A percentile compares a stretch with the other conserved stretches of the same genome.
Evolutionary conservation across 2,329 filamentous ascomycete genomes (phyloP).

Genomic region (Teratosphaeria epicoccoides): DNA sequence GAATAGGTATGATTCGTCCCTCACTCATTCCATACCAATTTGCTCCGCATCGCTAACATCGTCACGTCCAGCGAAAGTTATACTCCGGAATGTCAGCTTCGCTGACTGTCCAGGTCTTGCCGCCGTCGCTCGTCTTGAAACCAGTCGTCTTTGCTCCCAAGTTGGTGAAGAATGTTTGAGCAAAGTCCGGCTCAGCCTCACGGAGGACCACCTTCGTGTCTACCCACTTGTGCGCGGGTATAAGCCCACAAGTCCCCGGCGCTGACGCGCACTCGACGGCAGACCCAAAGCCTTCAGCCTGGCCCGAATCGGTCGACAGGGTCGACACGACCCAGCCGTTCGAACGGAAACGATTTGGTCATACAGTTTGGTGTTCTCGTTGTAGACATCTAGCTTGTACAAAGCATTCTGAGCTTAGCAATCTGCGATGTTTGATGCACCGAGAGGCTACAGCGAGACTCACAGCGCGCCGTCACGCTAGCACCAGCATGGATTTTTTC

Average conservation of each 20-base stretch:
- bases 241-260: constrained; percentile 28
- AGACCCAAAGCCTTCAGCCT: constrained; percentile 1
- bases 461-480: not conserved
- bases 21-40: too few species aligned
- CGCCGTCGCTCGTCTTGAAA: not conserved
- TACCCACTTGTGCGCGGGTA: constrained; percentile 33
- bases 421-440: not conserved
- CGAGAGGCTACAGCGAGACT: not conserved
- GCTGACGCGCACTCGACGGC: constrained; percentile 16
- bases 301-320: constrained; percentile 29
- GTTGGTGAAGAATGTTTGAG: not conserved
- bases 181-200: constrained; percentile 20
- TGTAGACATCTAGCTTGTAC: not conserved
- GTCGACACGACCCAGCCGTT: constrained; percentile 32
- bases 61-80: not conserved
- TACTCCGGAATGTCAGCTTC: not conserved
- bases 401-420: not conserved
- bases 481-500: not conserved
- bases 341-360: not conserved
- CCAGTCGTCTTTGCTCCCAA: not conserved
- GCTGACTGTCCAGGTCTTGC: not conserved
- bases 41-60: not conserved
- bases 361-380: not conserved
- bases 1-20: too few species aligned
- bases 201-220: constrained; percentile 30